phyloP scores from a whole-genome alignment of 805 yeast genomes.

The Saccharomycopsis sp. region DNA sequence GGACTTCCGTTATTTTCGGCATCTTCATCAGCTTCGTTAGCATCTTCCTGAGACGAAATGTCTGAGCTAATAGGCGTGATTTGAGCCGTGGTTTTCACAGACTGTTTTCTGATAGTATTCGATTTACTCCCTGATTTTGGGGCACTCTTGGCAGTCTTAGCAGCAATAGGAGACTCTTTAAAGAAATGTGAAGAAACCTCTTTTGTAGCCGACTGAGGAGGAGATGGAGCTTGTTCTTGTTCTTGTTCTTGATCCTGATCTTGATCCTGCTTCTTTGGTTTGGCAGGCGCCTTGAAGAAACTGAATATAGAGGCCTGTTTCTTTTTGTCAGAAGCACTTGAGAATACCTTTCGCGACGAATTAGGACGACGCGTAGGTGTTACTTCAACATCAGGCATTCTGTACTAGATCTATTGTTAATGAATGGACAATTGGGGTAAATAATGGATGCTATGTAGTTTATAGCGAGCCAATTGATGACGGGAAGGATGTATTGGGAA shows the following conservation, averaged over 20 bases:
- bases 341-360: neutral
- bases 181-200: slow-evolving; percentile 1
- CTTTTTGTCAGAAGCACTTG: slow-evolving; percentile 25
- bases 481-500: neutral
- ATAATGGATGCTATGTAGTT: too few relatives aligned
- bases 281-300: slow-evolving; percentile 28
- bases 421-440: neutral
- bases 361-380: neutral
- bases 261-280: neutral
- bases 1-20: slow-evolving; percentile 1
- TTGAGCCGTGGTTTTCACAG: slow-evolving; percentile 5
- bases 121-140: neutral
- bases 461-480: too few relatives aligned
- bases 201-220: slow-evolving; percentile 3
- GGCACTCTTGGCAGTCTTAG: slow-evolving; percentile 12
- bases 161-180: neutral
- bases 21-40: slow-evolving; percentile 1
- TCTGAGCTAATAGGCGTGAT: slow-evolving; percentile 11
- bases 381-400: neutral
- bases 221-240: slow-evolving; percentile 1
- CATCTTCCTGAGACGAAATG: slow-evolving; percentile 8
- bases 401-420: neutral
- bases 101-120: neutral
- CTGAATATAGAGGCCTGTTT: slow-evolving; percentile 33
- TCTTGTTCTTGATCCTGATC: neutral